Base-by-base conservation (phyloP, 352 stramenopile species). In the Phytophthora fragariaefolia region DNA sequence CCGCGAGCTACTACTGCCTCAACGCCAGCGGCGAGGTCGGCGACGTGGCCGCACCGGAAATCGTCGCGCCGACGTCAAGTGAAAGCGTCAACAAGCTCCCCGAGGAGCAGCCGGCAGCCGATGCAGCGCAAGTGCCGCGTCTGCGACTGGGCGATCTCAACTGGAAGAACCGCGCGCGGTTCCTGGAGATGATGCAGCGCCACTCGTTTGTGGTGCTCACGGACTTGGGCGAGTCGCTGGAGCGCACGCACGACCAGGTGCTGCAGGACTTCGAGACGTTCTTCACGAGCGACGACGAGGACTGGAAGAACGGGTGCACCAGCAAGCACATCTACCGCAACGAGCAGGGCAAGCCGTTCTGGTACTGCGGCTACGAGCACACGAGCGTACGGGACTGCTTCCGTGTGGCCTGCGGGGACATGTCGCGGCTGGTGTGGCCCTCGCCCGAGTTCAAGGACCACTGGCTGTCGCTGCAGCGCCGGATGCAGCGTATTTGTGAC, bases 141-240 rank as follows among this genome's bases (percentile, higher is more conserved):
- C 52, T 89, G 24, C 70, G 65, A 38, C 66, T 86, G 22, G 74
- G 48, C 36, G 67, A 80, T 15, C 60, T 89, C 26, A 85, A 76
- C 42, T 79, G 75, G 74, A 74, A 76, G 54, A 86, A 89, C 63
- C 77, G 75, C 45, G 46, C 54, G 34, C 60, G n/a, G 13, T 86
- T 89, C 55, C 60, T 82, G 28, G 65, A 67, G 43, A 73, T 89
- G 58, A 86, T 89, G 78, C 34, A 86, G 51, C 76, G 73, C 26
- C 80, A 89, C 51, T 86, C 80, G 42, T 89, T 89, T 38, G 77
- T 89, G 22, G 80, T 89, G 30, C 75, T 89, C 13, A 83, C 80
- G 12, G 70, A 86, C n/a, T 43, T 89, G 15, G 80, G 80, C 6
- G 63, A 81, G 20, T 63, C 48, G 26, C 57, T 85, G 34, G 76